Evolutionary conservation across 2,329 filamentous ascomycete genomes (phyloP).

Genomic region (Trichothecium sympodiale): DNA sequence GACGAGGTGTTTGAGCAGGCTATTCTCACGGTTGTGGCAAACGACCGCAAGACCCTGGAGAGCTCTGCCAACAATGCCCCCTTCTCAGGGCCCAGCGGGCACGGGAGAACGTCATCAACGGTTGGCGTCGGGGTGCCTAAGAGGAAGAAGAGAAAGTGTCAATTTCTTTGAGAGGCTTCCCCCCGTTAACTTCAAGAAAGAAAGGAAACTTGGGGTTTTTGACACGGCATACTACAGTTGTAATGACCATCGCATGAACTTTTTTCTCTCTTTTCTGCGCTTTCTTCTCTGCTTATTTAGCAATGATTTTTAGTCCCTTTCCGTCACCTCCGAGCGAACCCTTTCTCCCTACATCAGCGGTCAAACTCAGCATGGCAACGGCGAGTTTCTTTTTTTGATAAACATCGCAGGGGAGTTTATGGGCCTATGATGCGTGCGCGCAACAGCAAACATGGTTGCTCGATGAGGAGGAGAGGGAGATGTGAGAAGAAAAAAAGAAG

Average conservation of each 20-base stretch:
- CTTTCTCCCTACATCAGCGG: constrained; percentile 1
- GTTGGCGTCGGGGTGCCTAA: constrained; percentile 40
- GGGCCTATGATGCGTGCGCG: too few species aligned
- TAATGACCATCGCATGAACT: constrained; percentile 29
- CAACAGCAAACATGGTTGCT: not conserved
- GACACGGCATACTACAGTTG: constrained; percentile 21
- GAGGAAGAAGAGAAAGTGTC: constrained; percentile 79
- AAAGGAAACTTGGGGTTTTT: constrained; percentile 5
- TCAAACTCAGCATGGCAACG: too few species aligned
- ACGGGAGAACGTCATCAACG: constrained; percentile 23
- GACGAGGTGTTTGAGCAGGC: constrained; percentile 93
- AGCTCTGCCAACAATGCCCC: constrained; percentile 28
- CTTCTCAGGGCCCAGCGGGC: constrained; percentile 17
- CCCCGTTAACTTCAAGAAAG: constrained; percentile 5
- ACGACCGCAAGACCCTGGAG: constrained; percentile 57
- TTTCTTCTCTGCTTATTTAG: constrained; percentile 6
- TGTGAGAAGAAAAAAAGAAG: not conserved
- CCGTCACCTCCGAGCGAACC: constrained; percentile 2
- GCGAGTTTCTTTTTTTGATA: too few species aligned
- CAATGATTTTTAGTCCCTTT: constrained; percentile 1
- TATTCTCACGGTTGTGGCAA: constrained; percentile 79
- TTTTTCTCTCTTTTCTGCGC: constrained; percentile 18
- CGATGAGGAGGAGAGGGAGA: not conserved
- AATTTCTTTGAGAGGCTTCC: constrained; percentile 50
- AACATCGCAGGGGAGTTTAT: too few species aligned